A percentile compares a stretch with the other conserved stretches of the same genome.
Conservation (phyloP, 2,329 filamentous ascomycete species). For the Daldinia sp. region DNA sequence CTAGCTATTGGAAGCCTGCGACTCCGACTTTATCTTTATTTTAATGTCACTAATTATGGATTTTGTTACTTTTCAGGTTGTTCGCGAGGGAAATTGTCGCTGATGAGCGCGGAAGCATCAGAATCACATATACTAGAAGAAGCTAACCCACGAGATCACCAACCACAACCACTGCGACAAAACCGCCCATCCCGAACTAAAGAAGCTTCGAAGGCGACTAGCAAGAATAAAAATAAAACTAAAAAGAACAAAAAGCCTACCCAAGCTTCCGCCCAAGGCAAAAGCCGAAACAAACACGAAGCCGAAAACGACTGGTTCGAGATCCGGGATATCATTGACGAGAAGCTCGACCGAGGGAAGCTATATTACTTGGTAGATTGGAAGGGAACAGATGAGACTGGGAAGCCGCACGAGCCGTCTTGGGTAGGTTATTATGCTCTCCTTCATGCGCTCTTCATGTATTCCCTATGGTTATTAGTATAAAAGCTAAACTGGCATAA, state of each 20-base stretch:
- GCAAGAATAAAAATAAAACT: constrained; percentile 24
- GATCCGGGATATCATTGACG: constrained; percentile 55
- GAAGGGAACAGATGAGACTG: constrained; percentile 63
- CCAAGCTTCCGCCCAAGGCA: constrained; percentile 7
- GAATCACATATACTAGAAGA: constrained; percentile 24
- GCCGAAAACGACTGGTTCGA: constrained; percentile 44
- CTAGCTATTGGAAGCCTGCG: constrained; percentile 16
- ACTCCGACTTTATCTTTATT: constrained; percentile 10
- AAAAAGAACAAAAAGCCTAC: constrained; percentile 33
- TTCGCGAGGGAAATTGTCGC: constrained; percentile 39
- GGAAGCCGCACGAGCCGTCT: constrained; percentile 59
- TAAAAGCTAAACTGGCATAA: constrained; percentile 25
- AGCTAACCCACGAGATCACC: constrained; percentile 10
- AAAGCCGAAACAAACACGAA: background rate
- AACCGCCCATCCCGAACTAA: constrained; percentile 14
- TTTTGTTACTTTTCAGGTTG: constrained; percentile 39
- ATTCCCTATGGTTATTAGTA: constrained; percentile 9
- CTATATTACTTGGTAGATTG: constrained; percentile 68
- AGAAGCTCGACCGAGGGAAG: constrained; percentile 50
- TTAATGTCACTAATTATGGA: constrained; percentile 42
- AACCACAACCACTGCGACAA: constrained; percentile 2
- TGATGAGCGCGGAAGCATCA: constrained; percentile 44
- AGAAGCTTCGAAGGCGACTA: background rate
- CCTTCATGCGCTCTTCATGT: background rate
- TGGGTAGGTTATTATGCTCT: constrained; percentile 59